phyloP scores from a whole-genome alignment of 2,329 filamentous ascomycete genomes.

The Celoporthe dispersa region DNA sequence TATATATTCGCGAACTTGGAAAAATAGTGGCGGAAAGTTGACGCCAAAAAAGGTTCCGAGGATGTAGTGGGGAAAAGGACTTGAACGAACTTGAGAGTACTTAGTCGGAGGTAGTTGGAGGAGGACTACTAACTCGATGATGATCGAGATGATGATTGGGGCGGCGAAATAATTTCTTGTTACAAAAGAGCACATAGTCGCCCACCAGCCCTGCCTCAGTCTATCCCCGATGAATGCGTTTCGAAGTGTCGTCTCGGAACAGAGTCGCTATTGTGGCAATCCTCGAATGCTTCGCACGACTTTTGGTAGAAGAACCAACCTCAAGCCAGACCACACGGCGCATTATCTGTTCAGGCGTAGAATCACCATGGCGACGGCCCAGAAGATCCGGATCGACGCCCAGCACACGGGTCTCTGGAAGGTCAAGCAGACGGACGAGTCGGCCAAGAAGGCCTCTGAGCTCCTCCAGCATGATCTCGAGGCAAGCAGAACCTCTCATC shows the following conservation, averaged over 20 bases:
- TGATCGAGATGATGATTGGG: neutral
- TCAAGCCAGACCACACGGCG: neutral
- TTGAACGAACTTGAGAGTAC: too few species aligned
- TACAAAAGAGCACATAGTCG: neutral
- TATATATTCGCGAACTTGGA: too few species aligned
- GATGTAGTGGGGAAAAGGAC: too few species aligned
- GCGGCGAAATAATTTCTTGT: neutral
- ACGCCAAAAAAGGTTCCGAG: too few species aligned
- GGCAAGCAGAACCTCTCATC: slow-evolving; percentile 37
- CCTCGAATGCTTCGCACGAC: neutral
- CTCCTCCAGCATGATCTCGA: slow-evolving; percentile 78
- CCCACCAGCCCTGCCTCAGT: too few species aligned
- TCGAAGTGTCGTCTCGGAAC: neutral
- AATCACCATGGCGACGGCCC: slow-evolving; percentile 50
- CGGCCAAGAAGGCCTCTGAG: slow-evolving; percentile 66
- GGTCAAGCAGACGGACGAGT: slow-evolving; percentile 55
- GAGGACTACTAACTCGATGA: neutral
- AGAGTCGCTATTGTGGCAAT: neutral
- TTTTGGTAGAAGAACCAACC: neutral
- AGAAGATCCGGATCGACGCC: slow-evolving; percentile 51
- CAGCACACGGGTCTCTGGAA: slow-evolving; percentile 54
- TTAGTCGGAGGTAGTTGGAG: too few species aligned
- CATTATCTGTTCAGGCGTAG: slow-evolving; percentile 3
- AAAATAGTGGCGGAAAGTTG: too few species aligned
- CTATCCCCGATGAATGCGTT: neutral